A percentile compares a stretch with the other conserved stretches of the same genome.
Conservation (phyloP, 805 yeast genomes). For the Myxozyma nipponensis region DNA sequence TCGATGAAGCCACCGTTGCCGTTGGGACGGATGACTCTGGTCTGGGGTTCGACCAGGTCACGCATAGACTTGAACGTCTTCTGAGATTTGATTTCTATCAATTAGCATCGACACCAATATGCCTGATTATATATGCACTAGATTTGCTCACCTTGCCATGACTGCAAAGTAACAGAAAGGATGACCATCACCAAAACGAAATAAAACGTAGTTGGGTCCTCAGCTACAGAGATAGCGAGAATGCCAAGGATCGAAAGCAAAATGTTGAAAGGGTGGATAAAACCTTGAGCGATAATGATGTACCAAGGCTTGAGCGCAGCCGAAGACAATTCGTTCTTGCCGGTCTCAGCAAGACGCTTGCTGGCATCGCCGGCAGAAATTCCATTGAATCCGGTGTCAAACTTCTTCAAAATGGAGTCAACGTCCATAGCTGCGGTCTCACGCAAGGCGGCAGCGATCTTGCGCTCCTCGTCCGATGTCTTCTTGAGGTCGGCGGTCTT, state of each 20-base stretch:
- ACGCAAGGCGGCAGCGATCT: slow-evolving; percentile 17
- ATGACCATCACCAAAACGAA: slow-evolving; percentile 27
- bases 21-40: slow-evolving; percentile 24
- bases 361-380: slow-evolving; percentile 16
- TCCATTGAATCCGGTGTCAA: slow-evolving; percentile 19
- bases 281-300: slow-evolving; percentile 17
- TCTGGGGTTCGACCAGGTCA: slow-evolving; percentile 23
- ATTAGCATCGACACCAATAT: no score
- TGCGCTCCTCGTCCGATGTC: slow-evolving; percentile 25
- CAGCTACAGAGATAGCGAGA: slow-evolving; percentile 26
- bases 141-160: slow-evolving; percentile 19
- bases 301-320: slow-evolving; percentile 26
- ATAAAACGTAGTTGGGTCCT: slow-evolving; percentile 26
- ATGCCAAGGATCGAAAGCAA: slow-evolving; percentile 25
- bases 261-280: slow-evolving; percentile 26
- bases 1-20: slow-evolving; percentile 19
- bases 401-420: slow-evolving; percentile 18
- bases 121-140: not conserved
- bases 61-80: slow-evolving; percentile 26
- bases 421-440: slow-evolving; percentile 17
- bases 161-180: slow-evolving; percentile 25
- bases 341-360: slow-evolving; percentile 15
- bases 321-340: slow-evolving; percentile 23
- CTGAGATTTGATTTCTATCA: slow-evolving; percentile 25
- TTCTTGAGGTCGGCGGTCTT: slow-evolving; percentile 25